A percentile compares a stretch with the other conserved stretches of the same genome.
These are phyloP conservation scores for Lecanicillium sp. DNA, from an alignment of 2,329 filamentous ascomycete species.

Conservation along the genomic window DNA sequence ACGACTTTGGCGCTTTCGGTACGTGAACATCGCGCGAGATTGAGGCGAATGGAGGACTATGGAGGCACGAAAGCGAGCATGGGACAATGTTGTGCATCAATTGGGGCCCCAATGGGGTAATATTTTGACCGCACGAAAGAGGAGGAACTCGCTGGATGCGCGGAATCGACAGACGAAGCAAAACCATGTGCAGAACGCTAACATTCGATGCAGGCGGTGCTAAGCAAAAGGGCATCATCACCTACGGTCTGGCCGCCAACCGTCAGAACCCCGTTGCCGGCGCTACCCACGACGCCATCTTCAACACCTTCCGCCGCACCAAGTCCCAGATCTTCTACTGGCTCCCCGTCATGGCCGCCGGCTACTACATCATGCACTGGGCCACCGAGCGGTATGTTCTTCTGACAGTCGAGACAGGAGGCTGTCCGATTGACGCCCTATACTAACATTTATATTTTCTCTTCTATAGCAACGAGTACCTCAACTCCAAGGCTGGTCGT, in stretches of 20 bases:
- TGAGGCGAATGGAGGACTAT: background rate
- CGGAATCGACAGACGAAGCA: slow-evolving; percentile 6
- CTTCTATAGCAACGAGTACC: slow-evolving; percentile 61
- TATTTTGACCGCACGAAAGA: background rate
- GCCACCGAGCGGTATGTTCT: slow-evolving; percentile 73
- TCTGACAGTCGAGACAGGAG: background rate
- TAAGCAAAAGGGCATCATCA: slow-evolving; percentile 56
- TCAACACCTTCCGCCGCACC: slow-evolving; percentile 90
- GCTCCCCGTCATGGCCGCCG: slow-evolving; percentile 67
- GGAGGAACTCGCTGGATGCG: too few relatives aligned
- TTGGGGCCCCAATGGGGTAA: background rate
- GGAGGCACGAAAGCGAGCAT: background rate
- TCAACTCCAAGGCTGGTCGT: slow-evolving; percentile 72
- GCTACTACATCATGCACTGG: slow-evolving; percentile 84
- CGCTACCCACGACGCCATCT: slow-evolving; percentile 71
- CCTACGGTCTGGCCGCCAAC: slow-evolving; percentile 77
- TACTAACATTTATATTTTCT: slow-evolving; percentile 9
- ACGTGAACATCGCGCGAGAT: slow-evolving; percentile 32
- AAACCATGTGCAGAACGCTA: slow-evolving; percentile 12
- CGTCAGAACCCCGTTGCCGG: slow-evolving; percentile 82
- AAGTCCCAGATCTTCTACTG: slow-evolving; percentile 84
- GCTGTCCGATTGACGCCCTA: background rate
- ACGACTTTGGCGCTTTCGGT: slow-evolving; percentile 67
- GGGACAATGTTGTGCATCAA: background rate
- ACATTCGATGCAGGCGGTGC: slow-evolving; percentile 36